A percentile compares a stretch with the other conserved stretches of the same genome.
Conservation (phyloP, 495 filamentous ascomycete genomes). For the Delitschia confertaspora region DNA sequence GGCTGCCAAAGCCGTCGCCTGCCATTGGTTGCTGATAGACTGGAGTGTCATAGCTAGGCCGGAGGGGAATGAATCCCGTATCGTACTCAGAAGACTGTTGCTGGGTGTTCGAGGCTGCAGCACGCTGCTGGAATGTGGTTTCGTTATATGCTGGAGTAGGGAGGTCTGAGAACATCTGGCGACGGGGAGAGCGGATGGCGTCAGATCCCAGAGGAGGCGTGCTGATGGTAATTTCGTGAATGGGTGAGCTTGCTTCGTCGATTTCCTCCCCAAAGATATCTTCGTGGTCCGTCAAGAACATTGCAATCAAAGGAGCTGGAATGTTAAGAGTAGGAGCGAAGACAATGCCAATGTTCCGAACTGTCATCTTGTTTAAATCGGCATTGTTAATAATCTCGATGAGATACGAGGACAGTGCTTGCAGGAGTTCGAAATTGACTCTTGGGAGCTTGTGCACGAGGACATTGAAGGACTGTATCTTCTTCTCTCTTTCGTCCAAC, state of each 20-base stretch:
- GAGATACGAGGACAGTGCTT: slow-evolving; percentile 75
- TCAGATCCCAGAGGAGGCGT: slow-evolving; percentile 45
- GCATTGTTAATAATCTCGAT: slow-evolving; percentile 83
- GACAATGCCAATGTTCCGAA: slow-evolving; percentile 94
- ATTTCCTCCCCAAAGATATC: slow-evolving; percentile 70
- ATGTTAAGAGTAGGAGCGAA: slow-evolving; percentile 99
- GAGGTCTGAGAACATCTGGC: slow-evolving; percentile 62
- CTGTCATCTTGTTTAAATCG: slow-evolving; percentile 94
- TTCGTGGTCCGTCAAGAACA: slow-evolving; percentile 85
- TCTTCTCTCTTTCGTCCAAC: slow-evolving; percentile 60
- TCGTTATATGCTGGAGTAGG: slow-evolving; percentile 59
- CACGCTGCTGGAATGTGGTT: slow-evolving; percentile 42
- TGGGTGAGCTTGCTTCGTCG: slow-evolving; percentile 44
- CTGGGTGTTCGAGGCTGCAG: slow-evolving; percentile 17
- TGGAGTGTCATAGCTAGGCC: slow-evolving; percentile 48
- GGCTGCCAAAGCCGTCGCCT: slow-evolving; percentile 30
- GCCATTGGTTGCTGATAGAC: slow-evolving; percentile 27
- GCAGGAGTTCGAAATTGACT: slow-evolving; percentile 68
- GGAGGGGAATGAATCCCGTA: slow-evolving; percentile 54
- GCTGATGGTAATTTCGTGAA: slow-evolving; percentile 39
- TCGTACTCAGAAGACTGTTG: slow-evolving; percentile 36
- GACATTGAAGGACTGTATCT: slow-evolving; percentile 70
- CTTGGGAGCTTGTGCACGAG: slow-evolving; percentile 78
- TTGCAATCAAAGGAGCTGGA: slow-evolving; percentile 84
- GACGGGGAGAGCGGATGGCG: slow-evolving; percentile 56